Base-by-base conservation (phyloP, 116 monocot species). In the Zostera marina region DNA sequence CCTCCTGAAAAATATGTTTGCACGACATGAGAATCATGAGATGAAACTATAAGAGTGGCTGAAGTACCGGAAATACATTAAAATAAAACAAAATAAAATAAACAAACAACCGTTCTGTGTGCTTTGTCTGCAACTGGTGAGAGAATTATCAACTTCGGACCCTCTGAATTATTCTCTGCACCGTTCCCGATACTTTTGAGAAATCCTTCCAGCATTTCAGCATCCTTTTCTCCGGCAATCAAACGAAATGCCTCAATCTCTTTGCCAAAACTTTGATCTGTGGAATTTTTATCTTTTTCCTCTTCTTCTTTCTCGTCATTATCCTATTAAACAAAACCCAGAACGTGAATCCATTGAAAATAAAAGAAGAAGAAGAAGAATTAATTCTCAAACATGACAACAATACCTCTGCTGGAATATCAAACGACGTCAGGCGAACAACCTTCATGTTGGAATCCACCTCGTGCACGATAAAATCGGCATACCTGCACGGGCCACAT, bases 391-490 rank as follows among this genome's bases (percentile, higher is more conserved):
- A 8, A 42, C 39, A 9, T 16, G 5, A 8, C 10, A 41, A 41
- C 13, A 1, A 53, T n/a, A 78, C 86, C 46, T 78, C 85, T 8
- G 65, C 63, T 1, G 91, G 91, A 57, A 80, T 61, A 66, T 99
- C 91, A 44, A 99, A 73, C 38, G 91, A 90, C 59, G 83, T 74
- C 48, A 99, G 72, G 6, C 59, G 78, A 26, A 87, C 79, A 47
- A 87, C 39, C 10, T 72, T 79, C 41, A 77, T 91, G 25, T 87
- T 81, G 23, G 19, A 57, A 66, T 73, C 81, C 17, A 99, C 98
- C 55, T 91, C 98, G 55, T 83, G 83, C 11, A 98, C 98, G 55
- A 99, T 77, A 70, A 99, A 99, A 79, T 99, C 98, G 41, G 91
- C 58, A 41, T 99, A 99, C 66, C 90, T 92, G 12, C 23, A 53